A percentile compares a stretch with the other conserved stretches of the same genome.
Evolutionary conservation across 306 rosid genomes (phyloP).

Genomic region (Cicer cuneatum): DNA sequence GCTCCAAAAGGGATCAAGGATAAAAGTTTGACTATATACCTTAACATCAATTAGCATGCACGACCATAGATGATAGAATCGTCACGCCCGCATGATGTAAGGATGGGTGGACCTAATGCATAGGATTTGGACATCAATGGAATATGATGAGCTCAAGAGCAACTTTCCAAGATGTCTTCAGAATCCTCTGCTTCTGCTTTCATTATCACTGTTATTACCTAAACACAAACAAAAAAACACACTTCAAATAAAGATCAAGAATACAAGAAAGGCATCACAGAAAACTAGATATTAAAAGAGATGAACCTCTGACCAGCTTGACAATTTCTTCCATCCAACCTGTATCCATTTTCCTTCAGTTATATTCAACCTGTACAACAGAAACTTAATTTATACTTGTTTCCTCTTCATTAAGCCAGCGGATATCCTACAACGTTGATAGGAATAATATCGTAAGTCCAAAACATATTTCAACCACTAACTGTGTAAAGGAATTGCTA

Average conservation of each 20-base stretch:
- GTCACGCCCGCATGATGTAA: constrained; percentile 24
- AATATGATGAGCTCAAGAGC: constrained; percentile 35
- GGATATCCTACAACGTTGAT: constrained; percentile 47
- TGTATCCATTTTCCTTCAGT: constrained; percentile 32
- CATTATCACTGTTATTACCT: constrained; percentile 15
- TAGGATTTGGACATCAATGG: constrained; percentile 34
- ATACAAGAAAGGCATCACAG: constrained; percentile 30
- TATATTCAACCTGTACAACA: constrained; percentile 35
- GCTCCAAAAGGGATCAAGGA: constrained; percentile 20
- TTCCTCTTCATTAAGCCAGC: constrained; percentile 50
- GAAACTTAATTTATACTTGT: constrained; percentile 25
- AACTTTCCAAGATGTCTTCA: constrained; percentile 39
- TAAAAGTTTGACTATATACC: constrained; percentile 39
- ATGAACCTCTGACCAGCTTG: constrained; percentile 36
- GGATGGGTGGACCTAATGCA: constrained; percentile 31
- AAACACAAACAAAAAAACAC: constrained; percentile 35
- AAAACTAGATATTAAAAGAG: constrained; percentile 28
- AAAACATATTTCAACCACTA: constrained; percentile 4
- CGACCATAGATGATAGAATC: constrained; percentile 31
- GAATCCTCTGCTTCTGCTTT: constrained; percentile 40
- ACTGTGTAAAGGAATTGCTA: constrained; percentile 8
- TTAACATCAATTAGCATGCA: constrained; percentile 25
- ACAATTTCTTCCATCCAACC: constrained; percentile 37
- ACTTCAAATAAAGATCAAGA: constrained; percentile 27
- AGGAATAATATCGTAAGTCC: constrained; percentile 11